A percentile compares a stretch with the other conserved stretches of the same genome.
Evolutionary conservation across 805 yeast species (phyloP).

Genomic region (Wickerhamiella shivajii): DNA sequence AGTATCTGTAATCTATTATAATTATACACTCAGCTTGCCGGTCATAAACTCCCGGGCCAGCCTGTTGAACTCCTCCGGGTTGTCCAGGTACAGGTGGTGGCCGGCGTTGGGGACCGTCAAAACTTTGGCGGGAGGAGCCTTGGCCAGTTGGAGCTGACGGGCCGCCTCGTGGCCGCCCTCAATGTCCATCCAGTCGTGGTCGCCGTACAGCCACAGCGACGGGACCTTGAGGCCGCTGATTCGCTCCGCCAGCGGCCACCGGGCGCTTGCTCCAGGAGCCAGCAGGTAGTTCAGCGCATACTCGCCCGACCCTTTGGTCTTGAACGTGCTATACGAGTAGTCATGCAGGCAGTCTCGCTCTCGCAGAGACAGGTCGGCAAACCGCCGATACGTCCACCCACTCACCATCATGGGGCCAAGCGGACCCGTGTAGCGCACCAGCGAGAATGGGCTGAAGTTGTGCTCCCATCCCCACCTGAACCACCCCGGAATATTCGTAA

Average conservation of each 20-base stretch:
- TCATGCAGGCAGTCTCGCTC: constrained; percentile 49
- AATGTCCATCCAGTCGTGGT: constrained; percentile 52
- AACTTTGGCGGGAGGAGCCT: constrained; percentile 21
- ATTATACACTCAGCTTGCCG: not conserved
- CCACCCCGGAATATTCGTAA: constrained; percentile 43
- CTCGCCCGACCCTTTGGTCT: constrained; percentile 83
- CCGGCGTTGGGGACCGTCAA: constrained; percentile 41
- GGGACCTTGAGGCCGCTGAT: constrained; percentile 38
- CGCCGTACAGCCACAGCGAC: constrained; percentile 77
- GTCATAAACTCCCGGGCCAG: constrained; percentile 35
- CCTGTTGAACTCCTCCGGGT: constrained; percentile 38
- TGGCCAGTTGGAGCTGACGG: constrained; percentile 14
- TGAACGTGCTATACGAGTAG: constrained; percentile 75
- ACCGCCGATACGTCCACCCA: constrained; percentile 79
- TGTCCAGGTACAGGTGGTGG: constrained; percentile 62
- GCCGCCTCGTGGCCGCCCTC: constrained; percentile 28
- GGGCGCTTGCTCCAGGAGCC: constrained; percentile 84
- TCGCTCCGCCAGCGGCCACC: constrained; percentile 49
- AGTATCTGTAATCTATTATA: not conserved
- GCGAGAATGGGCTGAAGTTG: constrained; percentile 70
- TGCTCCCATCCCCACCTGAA: constrained; percentile 71
- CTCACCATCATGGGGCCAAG: constrained; percentile 75
- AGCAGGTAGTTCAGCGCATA: constrained; percentile 71
- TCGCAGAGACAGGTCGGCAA: constrained; percentile 36
- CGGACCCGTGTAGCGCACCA: constrained; percentile 66